Evolutionary conservation across 1,284 basidiomycete genomes (phyloP), one percentile per base, ranked within the genome.

Genomic region (Heterobasidion parviporum): DNA sequence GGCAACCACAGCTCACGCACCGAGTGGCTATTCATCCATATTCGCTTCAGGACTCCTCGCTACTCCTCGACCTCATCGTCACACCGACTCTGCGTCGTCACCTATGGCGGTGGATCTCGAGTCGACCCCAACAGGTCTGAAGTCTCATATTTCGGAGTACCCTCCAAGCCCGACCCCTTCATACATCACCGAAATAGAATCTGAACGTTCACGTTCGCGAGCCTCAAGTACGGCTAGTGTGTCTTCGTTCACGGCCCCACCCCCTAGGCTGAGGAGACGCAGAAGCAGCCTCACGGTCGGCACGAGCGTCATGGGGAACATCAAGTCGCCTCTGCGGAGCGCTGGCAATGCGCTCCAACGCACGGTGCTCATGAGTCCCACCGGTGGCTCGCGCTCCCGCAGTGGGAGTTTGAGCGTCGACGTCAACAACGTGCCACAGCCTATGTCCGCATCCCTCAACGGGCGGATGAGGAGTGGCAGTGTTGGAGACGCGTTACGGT

Each of bases 231-330:
- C 54, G 33, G 53, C 60, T 12, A 61, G 60, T 16, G 52, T 35
- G 1, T 54, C 59, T 3, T 56, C 59, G 8, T 48, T 49, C 45
- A 49, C 52, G 44, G 53, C 50, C 34, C 55, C 61, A 44, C 35
- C 53, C 8, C 47, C 67, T 20, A 70, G 69, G 32, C 70, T 79
- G 34, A 74, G 82, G 45, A 75, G 71, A 54, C 78, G 81, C 44
- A 74, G 80, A 48, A 81, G 78, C n/a, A 82, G 80, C 56, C 62
- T 83, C 26, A 81, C 77, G 3, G 57, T 78, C 38, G 71, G 64
- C 5, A 67, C 70, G 5, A 76, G 71, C 9, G 76, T 79, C 2
- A 75, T 80, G 65, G 72, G 70, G 46, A 63, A 69, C 20, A 78
- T 83, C 59, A 79, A 78, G 53, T 81, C 80, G 0, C 77, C 81